These are phyloP conservation scores for Hypoxylon sp. DNA, from an alignment of 2,329 filamentous ascomycete genomes.

Conservation along the genomic window DNA sequence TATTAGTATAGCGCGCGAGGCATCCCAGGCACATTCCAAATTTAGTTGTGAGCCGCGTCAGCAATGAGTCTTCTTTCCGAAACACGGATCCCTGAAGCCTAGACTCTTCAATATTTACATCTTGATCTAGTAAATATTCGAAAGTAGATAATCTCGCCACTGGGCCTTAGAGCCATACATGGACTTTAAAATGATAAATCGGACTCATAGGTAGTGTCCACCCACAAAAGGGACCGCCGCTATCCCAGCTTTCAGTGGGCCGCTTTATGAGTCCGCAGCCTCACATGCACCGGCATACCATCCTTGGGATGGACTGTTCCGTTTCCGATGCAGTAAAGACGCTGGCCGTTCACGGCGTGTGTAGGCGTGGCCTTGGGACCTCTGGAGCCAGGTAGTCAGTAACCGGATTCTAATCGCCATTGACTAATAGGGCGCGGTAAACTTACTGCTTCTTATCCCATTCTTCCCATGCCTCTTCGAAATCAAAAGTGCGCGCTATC, in stretches of 20 bases:
- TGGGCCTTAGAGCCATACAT: not conserved
- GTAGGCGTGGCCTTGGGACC: constrained; percentile 47
- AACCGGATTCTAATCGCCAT: constrained; percentile 17
- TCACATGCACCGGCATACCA: constrained; percentile 58
- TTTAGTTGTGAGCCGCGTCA: constrained; percentile 3
- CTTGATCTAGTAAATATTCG: not conserved
- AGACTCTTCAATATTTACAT: not conserved
- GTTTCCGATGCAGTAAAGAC: constrained; percentile 52
- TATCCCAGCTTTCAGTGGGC: constrained; percentile 19
- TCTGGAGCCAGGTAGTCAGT: constrained; percentile 29
- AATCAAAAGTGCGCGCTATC: constrained; percentile 65
- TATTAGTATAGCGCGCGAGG: not conserved
- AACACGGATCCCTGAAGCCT: not conserved
- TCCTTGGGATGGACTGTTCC: constrained; percentile 56
- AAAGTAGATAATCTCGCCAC: not conserved
- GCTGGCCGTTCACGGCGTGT: constrained; percentile 51
- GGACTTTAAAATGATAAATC: not conserved
- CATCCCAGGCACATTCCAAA: not conserved
- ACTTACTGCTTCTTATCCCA: constrained; percentile 53
- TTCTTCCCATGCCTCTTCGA: constrained; percentile 61
- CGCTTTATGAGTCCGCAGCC: constrained; percentile 39
- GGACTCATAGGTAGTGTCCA: not conserved
- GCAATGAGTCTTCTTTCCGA: not conserved
- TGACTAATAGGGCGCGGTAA: not conserved
- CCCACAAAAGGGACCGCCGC: not conserved